phyloP scores from a whole-genome alignment of 2,329 filamentous ascomycete genomes.

The Hypocreales sp. region DNA sequence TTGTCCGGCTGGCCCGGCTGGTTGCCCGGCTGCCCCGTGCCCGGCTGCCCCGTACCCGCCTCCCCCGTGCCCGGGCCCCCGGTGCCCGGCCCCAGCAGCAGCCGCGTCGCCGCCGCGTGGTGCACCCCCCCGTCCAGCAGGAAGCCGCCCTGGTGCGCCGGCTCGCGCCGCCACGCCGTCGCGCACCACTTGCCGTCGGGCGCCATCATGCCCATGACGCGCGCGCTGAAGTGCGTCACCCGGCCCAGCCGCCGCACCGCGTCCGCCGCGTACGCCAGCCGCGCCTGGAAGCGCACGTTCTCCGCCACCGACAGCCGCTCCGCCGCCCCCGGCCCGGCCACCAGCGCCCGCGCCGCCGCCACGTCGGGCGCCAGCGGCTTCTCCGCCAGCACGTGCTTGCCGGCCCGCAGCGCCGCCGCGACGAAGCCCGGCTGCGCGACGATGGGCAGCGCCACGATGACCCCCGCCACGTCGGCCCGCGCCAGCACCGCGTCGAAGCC shows the following conservation, averaged over 20 bases:
- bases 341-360: slow-evolving; percentile 22
- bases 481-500: slow-evolving; percentile 34
- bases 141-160: slow-evolving; percentile 61
- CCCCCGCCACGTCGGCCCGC: slow-evolving; percentile 36
- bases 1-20: slow-evolving; percentile 25
- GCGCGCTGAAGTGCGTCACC: slow-evolving; percentile 30
- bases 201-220: slow-evolving; percentile 19
- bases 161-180: slow-evolving; percentile 49
- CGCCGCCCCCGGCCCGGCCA: slow-evolving; percentile 7
- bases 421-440: slow-evolving; percentile 41
- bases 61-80: too few relatives aligned
- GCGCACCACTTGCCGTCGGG: slow-evolving; percentile 29
- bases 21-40: too few relatives aligned
- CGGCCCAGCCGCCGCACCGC: slow-evolving; percentile 15
- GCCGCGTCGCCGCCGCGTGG: slow-evolving; percentile 45
- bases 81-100: too few relatives aligned
- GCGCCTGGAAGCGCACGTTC: slow-evolving; percentile 52
- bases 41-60: too few relatives aligned
- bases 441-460: slow-evolving; percentile 50
- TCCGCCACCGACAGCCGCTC: slow-evolving; percentile 48
- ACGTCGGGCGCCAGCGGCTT: slow-evolving; percentile 52
- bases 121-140: slow-evolving; percentile 65
- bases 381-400: slow-evolving; percentile 56
- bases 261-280: slow-evolving; percentile 35
- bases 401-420: slow-evolving; percentile 40